phyloP scores from a whole-genome alignment of 129 eudicot genomes.

The Deinandra increscens region DNA sequence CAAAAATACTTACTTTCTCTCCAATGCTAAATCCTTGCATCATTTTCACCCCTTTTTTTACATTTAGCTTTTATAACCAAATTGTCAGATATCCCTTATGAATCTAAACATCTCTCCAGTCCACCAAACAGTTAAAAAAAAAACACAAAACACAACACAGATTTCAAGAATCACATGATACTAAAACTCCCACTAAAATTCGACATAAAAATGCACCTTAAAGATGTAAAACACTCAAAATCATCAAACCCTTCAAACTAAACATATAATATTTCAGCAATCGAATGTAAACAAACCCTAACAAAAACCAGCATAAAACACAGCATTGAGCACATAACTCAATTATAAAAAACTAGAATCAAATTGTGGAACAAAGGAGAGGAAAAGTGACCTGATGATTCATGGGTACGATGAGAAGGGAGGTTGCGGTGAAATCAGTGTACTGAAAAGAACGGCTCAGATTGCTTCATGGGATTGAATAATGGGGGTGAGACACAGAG shows the following conservation, averaged over 20 bases:
- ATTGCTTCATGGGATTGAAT: conserved; percentile 19
- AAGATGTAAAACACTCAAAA: neutral
- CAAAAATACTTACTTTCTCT: no score
- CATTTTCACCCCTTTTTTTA: no score
- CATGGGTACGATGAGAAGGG: conserved; percentile 20
- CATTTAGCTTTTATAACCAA: no score
- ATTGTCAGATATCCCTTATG: no score
- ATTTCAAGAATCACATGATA: conserved; percentile 10
- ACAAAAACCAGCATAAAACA: neutral
- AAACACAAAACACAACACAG: neutral
- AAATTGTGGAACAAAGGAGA: neutral
- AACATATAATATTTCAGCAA: conserved; percentile 9
- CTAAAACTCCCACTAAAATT: neutral
- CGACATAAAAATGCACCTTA: neutral
- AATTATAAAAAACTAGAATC: conserved; percentile 13
- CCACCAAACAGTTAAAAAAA: no score
- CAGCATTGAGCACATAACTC: neutral
- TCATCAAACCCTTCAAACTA: neutral
- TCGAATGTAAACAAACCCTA: neutral
- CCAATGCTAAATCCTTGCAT: no score
- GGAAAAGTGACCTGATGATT: conserved; percentile 36
- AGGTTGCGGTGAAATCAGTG: neutral
- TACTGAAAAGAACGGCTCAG: conserved; percentile 6
- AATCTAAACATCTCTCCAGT: no score
- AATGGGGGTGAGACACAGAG: neutral